A percentile compares a stretch with the other conserved stretches of the same genome.
These are phyloP conservation scores for Colletotrichum euphorbiae DNA, from an alignment of 2,329 filamentous ascomycete genomes.

Conservation along the genomic window DNA sequence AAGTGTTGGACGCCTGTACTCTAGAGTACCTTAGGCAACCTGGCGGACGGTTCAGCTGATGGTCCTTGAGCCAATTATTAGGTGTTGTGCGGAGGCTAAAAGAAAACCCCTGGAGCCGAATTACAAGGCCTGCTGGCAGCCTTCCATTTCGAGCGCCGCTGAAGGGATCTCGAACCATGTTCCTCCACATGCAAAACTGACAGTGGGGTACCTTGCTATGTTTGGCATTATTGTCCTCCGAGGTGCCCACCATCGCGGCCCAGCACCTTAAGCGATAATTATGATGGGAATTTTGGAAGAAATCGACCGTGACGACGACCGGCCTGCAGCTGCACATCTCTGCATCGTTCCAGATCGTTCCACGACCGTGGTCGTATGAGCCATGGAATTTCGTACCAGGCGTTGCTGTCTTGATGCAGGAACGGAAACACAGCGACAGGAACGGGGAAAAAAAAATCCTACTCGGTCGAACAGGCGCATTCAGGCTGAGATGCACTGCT, in stretches of 20 bases:
- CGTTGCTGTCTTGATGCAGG: slow-evolving; percentile 28
- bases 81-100: slow-evolving; percentile 25
- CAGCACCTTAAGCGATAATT: slow-evolving; percentile 37
- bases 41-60: slow-evolving; percentile 29
- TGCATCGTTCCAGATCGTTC: slow-evolving; percentile 1
- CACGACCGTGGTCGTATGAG: slow-evolving; percentile 17
- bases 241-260: slow-evolving; percentile 26
- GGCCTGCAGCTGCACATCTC: neutral
- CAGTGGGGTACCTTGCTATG: slow-evolving; percentile 29
- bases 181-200: slow-evolving; percentile 34
- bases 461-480: neutral
- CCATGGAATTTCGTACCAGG: slow-evolving; percentile 9
- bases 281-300: slow-evolving; percentile 26
- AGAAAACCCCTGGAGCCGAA: slow-evolving; percentile 21
- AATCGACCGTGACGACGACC: slow-evolving; percentile 22
- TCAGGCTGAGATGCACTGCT: neutral
- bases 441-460: slow-evolving; percentile 15
- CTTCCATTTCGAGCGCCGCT: slow-evolving; percentile 25
- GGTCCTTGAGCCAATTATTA: slow-evolving; percentile 15
- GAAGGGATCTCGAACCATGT: slow-evolving; percentile 33
- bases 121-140: slow-evolving; percentile 28
- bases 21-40: neutral
- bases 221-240: slow-evolving; percentile 30
- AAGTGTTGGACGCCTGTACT: too few species aligned
- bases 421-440: slow-evolving; percentile 19